A percentile compares a stretch with the other conserved stretches of the same genome.
phyloP scores from a whole-genome alignment of 139 green algal species.

The Klebsormidium nitens region DNA sequence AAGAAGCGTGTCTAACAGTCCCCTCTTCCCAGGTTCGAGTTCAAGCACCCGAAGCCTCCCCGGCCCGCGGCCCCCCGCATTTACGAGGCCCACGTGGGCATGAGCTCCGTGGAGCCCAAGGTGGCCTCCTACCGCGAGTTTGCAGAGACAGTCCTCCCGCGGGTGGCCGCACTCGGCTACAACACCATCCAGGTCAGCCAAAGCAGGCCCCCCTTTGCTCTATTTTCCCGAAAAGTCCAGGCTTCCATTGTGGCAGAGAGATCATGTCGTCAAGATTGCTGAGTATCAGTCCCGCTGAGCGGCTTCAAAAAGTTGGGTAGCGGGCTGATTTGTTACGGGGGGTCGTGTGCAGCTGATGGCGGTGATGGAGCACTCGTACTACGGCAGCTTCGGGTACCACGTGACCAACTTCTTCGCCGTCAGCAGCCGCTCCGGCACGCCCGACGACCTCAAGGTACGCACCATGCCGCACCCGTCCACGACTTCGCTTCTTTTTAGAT shows the following conservation, averaged over 20 bases:
- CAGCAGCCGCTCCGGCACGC: conserved; percentile 65
- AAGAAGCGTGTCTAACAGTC: too few species aligned
- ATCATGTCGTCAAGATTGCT: too few species aligned
- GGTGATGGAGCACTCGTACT: conserved; percentile 91
- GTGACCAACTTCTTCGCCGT: conserved; percentile 90
- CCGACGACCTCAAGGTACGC: conserved; percentile 77
- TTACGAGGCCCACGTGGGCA: conserved; percentile 97
- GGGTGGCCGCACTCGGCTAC: conserved; percentile 75
- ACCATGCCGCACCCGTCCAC: background rate
- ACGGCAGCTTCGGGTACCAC: conserved; percentile 90
- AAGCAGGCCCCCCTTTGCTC: too few species aligned
- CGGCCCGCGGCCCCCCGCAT: conserved; percentile 63
- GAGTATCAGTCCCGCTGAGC: too few species aligned
- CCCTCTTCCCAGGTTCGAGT: conserved; percentile 34
- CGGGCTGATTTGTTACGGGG: too few species aligned
- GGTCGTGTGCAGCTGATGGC: conserved; percentile 69
- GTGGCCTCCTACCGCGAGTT: conserved; percentile 83
- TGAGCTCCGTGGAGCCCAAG: conserved; percentile 56
- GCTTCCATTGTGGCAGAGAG: too few species aligned
- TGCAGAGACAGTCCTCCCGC: conserved; percentile 74
- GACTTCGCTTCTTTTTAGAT: too few species aligned
- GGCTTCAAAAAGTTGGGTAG: too few species aligned
- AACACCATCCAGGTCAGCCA: too few species aligned
- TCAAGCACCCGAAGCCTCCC: conserved; percentile 52
- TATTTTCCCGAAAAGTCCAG: too few species aligned